A percentile compares a stretch with the other conserved stretches of the same genome.
These are phyloP conservation scores for Gypsophila paniculata DNA, from an alignment of 179 eudicot genomes.

Conservation along the genomic window DNA sequence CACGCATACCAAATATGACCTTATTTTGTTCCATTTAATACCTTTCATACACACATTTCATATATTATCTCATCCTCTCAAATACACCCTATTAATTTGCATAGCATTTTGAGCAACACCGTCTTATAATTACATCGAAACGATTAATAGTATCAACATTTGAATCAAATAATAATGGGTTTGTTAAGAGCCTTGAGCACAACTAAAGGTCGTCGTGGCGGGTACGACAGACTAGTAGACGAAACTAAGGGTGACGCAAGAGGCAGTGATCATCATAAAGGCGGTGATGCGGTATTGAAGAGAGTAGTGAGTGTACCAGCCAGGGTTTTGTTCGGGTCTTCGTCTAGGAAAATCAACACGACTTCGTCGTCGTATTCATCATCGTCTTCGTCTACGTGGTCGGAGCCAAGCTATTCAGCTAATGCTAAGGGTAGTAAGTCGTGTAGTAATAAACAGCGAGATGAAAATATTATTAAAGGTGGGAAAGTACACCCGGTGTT, in stretches of 20 bases:
- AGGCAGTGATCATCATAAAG: background rate
- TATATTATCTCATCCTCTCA: background rate
- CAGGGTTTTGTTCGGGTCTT: constrained; percentile 35
- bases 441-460: background rate
- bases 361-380: background rate
- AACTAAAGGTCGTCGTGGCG: constrained; percentile 32
- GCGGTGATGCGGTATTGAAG: constrained; percentile 28
- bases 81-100: background rate
- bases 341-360: constrained; percentile 17
- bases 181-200: constrained; percentile 59
- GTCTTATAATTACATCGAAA: background rate
- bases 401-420: background rate
- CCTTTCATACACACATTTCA: background rate
- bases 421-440: background rate
- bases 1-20: constrained; percentile 39
- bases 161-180: constrained; percentile 19
- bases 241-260: constrained; percentile 17
- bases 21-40: background rate
- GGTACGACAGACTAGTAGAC: constrained; percentile 40
- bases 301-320: constrained; percentile 47
- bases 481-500: constrained; percentile 64
- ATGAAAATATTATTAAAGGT: constrained; percentile 32
- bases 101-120: too few species aligned
- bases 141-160: background rate
- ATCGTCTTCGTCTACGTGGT: background rate